Evolutionary conservation across 1,139 yeast genomes (phyloP), one percentile per base, ranked within the genome.

Genomic region (Meyerozyma guilliermondii): DNA sequence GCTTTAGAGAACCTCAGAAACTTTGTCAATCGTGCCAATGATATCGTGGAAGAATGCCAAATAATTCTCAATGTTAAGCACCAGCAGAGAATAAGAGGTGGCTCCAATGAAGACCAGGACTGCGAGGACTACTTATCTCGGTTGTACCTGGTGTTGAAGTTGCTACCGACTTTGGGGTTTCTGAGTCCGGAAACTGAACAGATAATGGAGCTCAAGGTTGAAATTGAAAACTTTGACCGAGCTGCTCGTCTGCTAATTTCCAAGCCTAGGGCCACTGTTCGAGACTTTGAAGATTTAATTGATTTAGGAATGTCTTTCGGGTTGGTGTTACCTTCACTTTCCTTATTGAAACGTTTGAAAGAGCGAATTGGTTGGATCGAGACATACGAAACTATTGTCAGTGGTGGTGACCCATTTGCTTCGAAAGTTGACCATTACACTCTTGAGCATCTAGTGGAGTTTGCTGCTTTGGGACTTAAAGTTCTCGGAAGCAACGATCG

Each of bases 281-380:
- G 59, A 36, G 81, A 78, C 38, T 65, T 74, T 41, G 66, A 71
- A 39, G 77, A 74, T 39, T 58, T 76, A 47, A 71, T 74, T 23
- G 70, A 62, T 39, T 58, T 78, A 28, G 91, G 91, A 2, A 71
- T 71, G 46, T 71, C 81, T 11, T 76, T 83, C 54, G 86, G 86
- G 3, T 59, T 84, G 29, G 70, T 68, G 8, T 59, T 84, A 17
- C 76, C 80, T 2, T 74, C 83, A 1, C 63, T 80, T 30, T 61
- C 59, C 11, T 66, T 75, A 40, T 56, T 85, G 36, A 74, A 69
- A 13, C 65, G 79, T 44, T 59, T 81, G 17, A 63, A 79, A 37
- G 70, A 69, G 39, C 66, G 80, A 42, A 51, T 73, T 39, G 60
- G 59, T 35, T 83, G 91, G 89, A 44, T 71, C 5, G 60, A 65